Base-by-base conservation (phyloP, 305 asterid species). In the Fraxinus dipetala region DNA sequence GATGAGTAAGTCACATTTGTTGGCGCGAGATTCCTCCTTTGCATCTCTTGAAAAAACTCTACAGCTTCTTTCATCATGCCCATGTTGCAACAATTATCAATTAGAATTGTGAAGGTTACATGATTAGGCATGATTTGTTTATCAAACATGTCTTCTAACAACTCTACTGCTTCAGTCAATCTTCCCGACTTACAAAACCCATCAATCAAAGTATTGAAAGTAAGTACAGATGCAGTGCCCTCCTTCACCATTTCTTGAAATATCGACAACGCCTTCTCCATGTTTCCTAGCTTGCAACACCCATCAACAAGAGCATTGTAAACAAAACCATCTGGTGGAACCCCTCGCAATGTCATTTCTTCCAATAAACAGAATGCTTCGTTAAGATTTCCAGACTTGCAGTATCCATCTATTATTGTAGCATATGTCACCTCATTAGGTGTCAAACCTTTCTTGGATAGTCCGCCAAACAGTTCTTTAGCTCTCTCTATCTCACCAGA, bases 341-440 rank as follows among this genome's bases (percentile, higher is more conserved):
- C 79, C 24, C 91, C 91, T 86, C 32, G 86, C 48, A 76, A 76
- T 63, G 91, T 83, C 96, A 94, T 94, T 87, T 91, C 93, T 75
- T 89, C 89, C 78, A 91, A 83, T 85, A 94, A 87, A 74, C 70
- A 85, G 85, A 92, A 89, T 69, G 95, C 97, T 85, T 89, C 90
- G 31, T 83, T 89, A 81, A 93, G 81, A 83, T 90, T 86, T 74
- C 89, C 89, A 1, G 90, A 82, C 89, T 91, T 93, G 91, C 96
- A 91, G 84, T 81, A 85, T 77, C 98, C 97, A 84, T 94, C 94
- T 78, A 93, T 92, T 86, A 94, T 89, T 54, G 92, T 91, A 67
- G 98, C 84, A 81, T 92, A 93, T 13, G 97, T 93, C 87, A 94
- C 91, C 78, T 86, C 80, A 89, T 87, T 94, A 7, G 92, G 94